Base-by-base conservation (phyloP, 2,329 filamentous ascomycete species). In the Alternaria triticina region DNA sequence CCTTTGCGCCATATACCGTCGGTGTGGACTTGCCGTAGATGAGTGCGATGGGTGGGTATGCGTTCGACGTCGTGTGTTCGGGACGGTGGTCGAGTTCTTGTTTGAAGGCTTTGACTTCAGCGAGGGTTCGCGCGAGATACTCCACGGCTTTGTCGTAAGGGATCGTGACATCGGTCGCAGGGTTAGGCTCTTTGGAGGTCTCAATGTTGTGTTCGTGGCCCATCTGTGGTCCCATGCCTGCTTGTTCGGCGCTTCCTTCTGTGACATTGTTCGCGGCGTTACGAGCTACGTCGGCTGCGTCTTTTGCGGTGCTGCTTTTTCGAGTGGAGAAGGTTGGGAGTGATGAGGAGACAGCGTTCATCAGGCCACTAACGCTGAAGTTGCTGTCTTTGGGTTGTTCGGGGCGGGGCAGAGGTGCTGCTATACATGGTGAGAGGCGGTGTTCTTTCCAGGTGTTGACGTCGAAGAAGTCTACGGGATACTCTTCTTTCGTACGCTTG, bases 11-110 rank as follows among this genome's bases (percentile, higher is more conserved):
- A 75, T 90, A 93, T 1, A 97, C 92, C 0, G 94, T 97, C 0
- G 94, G 94, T 1, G 91, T 92, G 23, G 89, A 89, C 78, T 97
- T 97, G 59, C 92, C 91, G 80, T 97, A 97, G 9, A 98, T 87
- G 50, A 97, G 86, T 0, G 92, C 89, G 12, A 92, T 84, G 0
- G 95, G 94, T 3, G 94, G 94, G 74, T 97, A 97, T 0, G 79
- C 76, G 75, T 97, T 97, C n/a, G 84, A 76, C 0, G 81, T 79
- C 15, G 89, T 86, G 70, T 91, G 89, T 1, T 79, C 69, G 0
- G 89, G 82, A 1, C 83, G 82, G 79, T 91, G 90, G 1, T 86
- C 84, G 1, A 95, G 86, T 71, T 95, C 91, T 64, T 87, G 80
- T 65, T 96, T 94, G 85, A 97, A 98, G 9, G 82, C 83, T 65